phyloP scores from a whole-genome alignment of 2,329 filamentous ascomycete genomes.

The Arthrobotrys sinensis region DNA sequence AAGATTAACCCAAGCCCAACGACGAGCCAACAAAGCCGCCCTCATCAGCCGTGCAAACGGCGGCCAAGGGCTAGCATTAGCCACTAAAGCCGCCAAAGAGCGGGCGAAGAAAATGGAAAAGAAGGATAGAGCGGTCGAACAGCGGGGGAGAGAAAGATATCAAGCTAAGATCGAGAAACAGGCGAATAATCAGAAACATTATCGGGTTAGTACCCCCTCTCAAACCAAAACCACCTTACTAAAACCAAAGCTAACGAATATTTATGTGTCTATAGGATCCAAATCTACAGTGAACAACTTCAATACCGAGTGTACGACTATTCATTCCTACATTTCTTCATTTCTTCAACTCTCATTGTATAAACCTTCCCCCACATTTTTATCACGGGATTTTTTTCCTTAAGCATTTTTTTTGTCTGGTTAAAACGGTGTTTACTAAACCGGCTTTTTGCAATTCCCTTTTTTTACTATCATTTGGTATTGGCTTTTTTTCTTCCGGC shows the following conservation, averaged over 20 bases:
- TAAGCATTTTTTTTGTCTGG: not conserved
- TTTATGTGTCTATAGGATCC: slow-evolving; percentile 38
- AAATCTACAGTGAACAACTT: slow-evolving; percentile 39
- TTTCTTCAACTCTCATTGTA: slow-evolving; percentile 24
- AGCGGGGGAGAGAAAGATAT: slow-evolving; percentile 75
- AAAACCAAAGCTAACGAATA: slow-evolving; percentile 8
- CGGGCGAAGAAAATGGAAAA: slow-evolving; percentile 78
- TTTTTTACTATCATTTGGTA: not conserved
- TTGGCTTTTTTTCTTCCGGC: not conserved
- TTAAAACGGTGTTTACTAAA: slow-evolving; percentile 13
- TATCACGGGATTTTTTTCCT: slow-evolving; percentile 1
- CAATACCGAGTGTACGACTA: not conserved
- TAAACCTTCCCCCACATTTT: not conserved
- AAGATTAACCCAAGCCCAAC: slow-evolving; percentile 9
- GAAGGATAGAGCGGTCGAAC: slow-evolving; percentile 77
- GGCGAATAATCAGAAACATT: slow-evolving; percentile 80
- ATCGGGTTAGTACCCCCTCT: slow-evolving; percentile 64
- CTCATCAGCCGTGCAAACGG: slow-evolving; percentile 79
- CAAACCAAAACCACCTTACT: not conserved
- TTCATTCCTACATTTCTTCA: not conserved
- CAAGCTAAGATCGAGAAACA: slow-evolving; percentile 81
- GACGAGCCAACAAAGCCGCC: slow-evolving; percentile 67
- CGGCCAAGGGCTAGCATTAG: slow-evolving; percentile 82
- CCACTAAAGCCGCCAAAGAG: slow-evolving; percentile 81
- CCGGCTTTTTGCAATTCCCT: slow-evolving; percentile 1